Evolutionary conservation across 805 yeast species (phyloP).

Genomic region (Spathaspora hagerdaliae): DNA sequence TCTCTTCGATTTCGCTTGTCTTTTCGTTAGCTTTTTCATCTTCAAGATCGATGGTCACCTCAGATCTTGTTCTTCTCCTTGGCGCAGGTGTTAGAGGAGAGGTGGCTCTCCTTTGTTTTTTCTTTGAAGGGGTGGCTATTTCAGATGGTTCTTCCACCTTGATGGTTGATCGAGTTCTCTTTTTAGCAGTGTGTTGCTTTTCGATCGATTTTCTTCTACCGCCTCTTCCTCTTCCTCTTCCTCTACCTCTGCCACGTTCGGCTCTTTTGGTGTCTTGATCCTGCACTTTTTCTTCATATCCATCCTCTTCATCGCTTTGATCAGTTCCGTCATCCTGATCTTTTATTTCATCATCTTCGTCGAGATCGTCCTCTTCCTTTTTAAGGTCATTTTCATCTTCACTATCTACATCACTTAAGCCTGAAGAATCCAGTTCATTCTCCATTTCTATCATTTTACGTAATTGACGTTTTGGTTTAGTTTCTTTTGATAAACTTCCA

Average conservation of each 20-base stretch:
- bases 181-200: conserved; percentile 1
- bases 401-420: conserved; percentile 9
- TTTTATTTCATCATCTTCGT: conserved; percentile 7
- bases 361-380: conserved; percentile 4
- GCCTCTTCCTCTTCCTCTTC: not conserved
- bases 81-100: not conserved
- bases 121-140: conserved; percentile 3
- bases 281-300: conserved; percentile 14
- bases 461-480: conserved; percentile 3
- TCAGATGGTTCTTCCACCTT: conserved; percentile 5
- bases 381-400: conserved; percentile 5
- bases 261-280: conserved; percentile 16
- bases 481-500: conserved; percentile 9
- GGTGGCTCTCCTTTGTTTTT: not conserved
- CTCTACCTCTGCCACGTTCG: conserved; percentile 1
- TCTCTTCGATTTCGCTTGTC: not conserved
- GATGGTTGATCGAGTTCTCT: conserved; percentile 8
- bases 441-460: conserved; percentile 6
- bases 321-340: conserved; percentile 6
- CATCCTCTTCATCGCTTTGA: conserved; percentile 6
- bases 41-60: not conserved
- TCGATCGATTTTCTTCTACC: conserved; percentile 2
- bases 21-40: not conserved
- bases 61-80: conserved; percentile 6
- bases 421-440: conserved; percentile 8